Conservation (phyloP, 2,329 filamentous ascomycete genomes). For the Blastomyces percursus region DNA sequence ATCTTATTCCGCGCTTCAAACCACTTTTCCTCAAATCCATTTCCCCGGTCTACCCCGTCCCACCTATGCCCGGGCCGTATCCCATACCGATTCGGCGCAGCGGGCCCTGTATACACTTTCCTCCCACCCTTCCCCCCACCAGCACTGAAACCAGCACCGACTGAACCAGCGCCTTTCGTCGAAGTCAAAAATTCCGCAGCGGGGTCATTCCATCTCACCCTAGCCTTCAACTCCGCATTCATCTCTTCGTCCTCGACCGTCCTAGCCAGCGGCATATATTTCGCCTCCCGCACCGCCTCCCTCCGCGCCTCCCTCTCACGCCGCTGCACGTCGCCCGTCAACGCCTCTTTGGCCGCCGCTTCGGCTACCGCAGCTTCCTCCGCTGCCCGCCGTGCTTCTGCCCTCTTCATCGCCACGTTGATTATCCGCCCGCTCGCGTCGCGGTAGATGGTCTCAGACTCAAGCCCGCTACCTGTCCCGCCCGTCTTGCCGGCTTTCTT, state of each 20-base stretch:
- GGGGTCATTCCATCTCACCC: slow-evolving; percentile 85
- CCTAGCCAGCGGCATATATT: slow-evolving; percentile 67
- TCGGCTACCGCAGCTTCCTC: slow-evolving; percentile 59
- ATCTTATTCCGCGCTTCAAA: slow-evolving; percentile 77
- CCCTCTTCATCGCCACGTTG: slow-evolving; percentile 81
- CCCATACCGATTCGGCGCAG: slow-evolving; percentile 83
- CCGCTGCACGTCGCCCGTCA: slow-evolving; percentile 77
- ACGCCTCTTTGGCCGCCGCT: slow-evolving; percentile 53
- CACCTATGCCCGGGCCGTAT: slow-evolving; percentile 87
- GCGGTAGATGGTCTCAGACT: slow-evolving; percentile 48
- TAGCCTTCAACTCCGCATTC: slow-evolving; percentile 69
- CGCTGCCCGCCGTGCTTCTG: slow-evolving; percentile 69
- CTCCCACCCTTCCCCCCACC: slow-evolving; percentile 36
- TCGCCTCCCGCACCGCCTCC: slow-evolving; percentile 66
- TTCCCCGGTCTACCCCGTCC: slow-evolving; percentile 93
- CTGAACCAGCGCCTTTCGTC: slow-evolving; percentile 35
- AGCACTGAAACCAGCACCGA: slow-evolving; percentile 52
- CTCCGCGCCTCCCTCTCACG: slow-evolving; percentile 53
- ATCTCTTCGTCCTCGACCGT: slow-evolving; percentile 74
- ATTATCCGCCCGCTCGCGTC: slow-evolving; percentile 92
- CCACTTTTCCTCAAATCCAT: slow-evolving; percentile 85
- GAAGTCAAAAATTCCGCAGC: slow-evolving; percentile 63
- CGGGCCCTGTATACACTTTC: slow-evolving; percentile 66
- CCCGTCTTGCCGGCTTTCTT: slow-evolving; percentile 5
- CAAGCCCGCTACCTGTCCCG: slow-evolving; percentile 1